phyloP scores from a whole-genome alignment of 352 stramenopile species.

The Pythium phragmiticola region DNA sequence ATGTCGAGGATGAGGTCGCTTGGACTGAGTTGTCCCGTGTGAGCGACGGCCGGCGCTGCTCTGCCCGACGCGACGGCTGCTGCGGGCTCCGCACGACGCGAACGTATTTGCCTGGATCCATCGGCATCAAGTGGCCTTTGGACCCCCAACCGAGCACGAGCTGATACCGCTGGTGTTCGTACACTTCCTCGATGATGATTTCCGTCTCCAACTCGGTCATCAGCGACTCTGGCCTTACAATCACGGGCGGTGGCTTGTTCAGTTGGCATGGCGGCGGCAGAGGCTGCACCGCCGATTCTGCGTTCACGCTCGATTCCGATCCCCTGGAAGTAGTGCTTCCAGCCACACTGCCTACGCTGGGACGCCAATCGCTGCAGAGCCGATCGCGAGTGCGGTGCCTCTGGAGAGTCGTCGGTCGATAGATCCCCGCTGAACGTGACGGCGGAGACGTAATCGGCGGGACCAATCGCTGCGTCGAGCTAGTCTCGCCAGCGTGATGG shows the following conservation, averaged over 20 bases:
- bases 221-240: neutral
- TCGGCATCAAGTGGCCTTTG: constrained; percentile 66
- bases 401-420: constrained; percentile 24
- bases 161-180: constrained; percentile 72
- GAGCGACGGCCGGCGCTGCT: constrained; percentile 6
- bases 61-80: neutral
- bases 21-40: constrained; percentile 31
- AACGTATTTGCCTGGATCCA: constrained; percentile 73
- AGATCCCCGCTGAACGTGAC: constrained; percentile 10
- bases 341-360: constrained; percentile 4
- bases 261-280: neutral
- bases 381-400: constrained; percentile 25
- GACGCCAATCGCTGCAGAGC: constrained; percentile 12
- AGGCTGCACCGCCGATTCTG: neutral
- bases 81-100: constrained; percentile 28
- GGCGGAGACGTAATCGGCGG: constrained; percentile 28
- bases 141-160: constrained; percentile 70
- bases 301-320: neutral
- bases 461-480: neutral
- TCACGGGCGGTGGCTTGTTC: neutral
- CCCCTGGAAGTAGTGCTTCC: neutral
- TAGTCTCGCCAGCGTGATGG: neutral
- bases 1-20: constrained; percentile 43
- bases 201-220: constrained; percentile 6
- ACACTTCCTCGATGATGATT: constrained; percentile 48